A percentile compares a stretch with the other conserved stretches of the same genome.
phyloP scores from a whole-genome alignment of 768 basidiomycete genomes.

The Lentinula sp. region DNA sequence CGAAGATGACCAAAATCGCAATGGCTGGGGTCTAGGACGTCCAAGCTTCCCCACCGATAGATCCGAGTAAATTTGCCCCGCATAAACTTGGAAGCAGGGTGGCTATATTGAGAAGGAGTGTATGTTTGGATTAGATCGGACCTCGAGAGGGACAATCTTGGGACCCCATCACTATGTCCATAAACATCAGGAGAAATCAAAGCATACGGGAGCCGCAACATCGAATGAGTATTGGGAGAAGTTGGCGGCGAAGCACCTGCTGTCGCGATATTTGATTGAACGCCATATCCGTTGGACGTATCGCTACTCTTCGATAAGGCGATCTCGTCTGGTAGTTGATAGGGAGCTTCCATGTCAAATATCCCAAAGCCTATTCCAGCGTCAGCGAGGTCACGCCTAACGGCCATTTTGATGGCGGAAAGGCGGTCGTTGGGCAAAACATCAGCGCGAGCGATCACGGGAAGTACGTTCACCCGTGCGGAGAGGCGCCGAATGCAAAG shows the following conservation, averaged over 20 bases:
- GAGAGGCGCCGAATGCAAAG: conserved; percentile 75
- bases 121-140: conserved; percentile 73
- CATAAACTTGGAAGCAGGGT: conserved; percentile 37
- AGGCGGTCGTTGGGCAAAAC: conserved; percentile 77
- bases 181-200: conserved; percentile 80
- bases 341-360: conserved; percentile 68
- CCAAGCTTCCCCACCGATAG: conserved; percentile 82
- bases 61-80: conserved; percentile 62
- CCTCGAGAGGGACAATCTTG: conserved; percentile 49
- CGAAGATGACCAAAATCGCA: conserved; percentile 78
- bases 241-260: conserved; percentile 57
- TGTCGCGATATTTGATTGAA: conserved; percentile 40
- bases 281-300: conserved; percentile 44
- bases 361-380: conserved; percentile 88
- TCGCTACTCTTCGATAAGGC: conserved; percentile 44
- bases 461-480: conserved; percentile 80
- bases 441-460: conserved; percentile 80
- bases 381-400: conserved; percentile 75
- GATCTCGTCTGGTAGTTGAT: conserved; percentile 40
- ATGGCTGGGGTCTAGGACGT: conserved; percentile 73
- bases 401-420: conserved; percentile 70
- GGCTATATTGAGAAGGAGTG: conserved; percentile 46
- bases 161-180: conserved; percentile 78
- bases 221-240: conserved; percentile 55
- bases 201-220: conserved; percentile 73